Evolutionary conservation across 2,329 filamentous ascomycete genomes (phyloP).

Genomic region (Neurospora crassa): DNA sequence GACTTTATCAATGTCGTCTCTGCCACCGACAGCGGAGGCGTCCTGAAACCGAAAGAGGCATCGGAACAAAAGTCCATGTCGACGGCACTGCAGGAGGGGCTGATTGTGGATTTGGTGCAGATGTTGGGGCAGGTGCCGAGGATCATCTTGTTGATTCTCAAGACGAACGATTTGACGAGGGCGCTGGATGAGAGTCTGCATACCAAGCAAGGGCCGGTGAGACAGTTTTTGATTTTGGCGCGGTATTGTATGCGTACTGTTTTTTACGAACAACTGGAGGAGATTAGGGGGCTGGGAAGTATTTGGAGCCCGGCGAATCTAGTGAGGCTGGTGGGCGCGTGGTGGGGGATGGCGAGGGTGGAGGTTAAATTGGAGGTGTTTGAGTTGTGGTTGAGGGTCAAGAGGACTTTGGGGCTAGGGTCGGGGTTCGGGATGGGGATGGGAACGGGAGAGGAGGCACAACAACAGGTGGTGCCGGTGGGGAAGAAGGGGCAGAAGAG

Average conservation of each 20-base stretch:
- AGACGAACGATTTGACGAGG: conserved; percentile 93
- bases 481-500: neutral
- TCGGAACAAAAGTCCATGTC: conserved; percentile 84
- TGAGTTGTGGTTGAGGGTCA: conserved; percentile 49
- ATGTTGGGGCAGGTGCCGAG: conserved; percentile 81
- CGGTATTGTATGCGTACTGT: conserved; percentile 59
- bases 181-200: conserved; percentile 87
- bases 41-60: conserved; percentile 49
- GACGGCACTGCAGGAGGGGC: conserved; percentile 72
- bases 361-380: conserved; percentile 54
- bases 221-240: conserved; percentile 58
- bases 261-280: conserved; percentile 53
- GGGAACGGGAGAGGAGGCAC: neutral
- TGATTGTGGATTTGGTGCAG: conserved; percentile 80
- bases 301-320: conserved; percentile 50
- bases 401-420: conserved; percentile 33
- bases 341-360: conserved; percentile 48
- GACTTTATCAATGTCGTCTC: conserved; percentile 71
- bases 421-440: neutral
- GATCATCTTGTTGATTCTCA: conserved; percentile 89
- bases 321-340: conserved; percentile 43
- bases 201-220: conserved; percentile 56
- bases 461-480: neutral
- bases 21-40: conserved; percentile 24
- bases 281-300: conserved; percentile 42